These are phyloP conservation scores for Opeltia flavorubescens DNA, from an alignment of 495 filamentous ascomycete genomes.

Conservation along the genomic window DNA sequence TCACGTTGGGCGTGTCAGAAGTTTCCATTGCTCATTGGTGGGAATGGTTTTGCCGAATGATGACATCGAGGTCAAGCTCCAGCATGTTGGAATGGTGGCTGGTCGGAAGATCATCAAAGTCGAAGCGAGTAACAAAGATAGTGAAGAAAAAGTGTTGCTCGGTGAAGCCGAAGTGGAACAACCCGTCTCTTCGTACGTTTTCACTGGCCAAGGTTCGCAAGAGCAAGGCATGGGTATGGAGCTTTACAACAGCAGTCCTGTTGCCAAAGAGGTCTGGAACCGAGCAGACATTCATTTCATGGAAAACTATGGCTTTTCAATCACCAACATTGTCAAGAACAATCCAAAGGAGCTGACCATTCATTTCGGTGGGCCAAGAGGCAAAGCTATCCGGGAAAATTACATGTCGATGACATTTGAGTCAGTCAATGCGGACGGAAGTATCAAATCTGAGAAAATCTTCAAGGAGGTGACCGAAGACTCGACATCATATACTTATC, in stretches of 20 bases:
- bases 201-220: slow-evolving; percentile 95
- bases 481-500: slow-evolving; percentile 91
- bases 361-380: slow-evolving; percentile 91
- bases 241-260: slow-evolving; percentile 78
- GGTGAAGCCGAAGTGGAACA: slow-evolving; percentile 98
- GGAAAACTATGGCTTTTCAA: slow-evolving; percentile 95
- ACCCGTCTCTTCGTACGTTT: slow-evolving; percentile 92
- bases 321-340: slow-evolving; percentile 97
- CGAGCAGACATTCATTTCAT: slow-evolving; percentile 94
- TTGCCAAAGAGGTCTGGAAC: slow-evolving; percentile 97
- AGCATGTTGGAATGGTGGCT: slow-evolving; percentile 94
- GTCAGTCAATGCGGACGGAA: slow-evolving; percentile 77
- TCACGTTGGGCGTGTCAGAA: slow-evolving; percentile 90
- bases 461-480: slow-evolving; percentile 93
- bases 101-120: slow-evolving; percentile 99
- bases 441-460: slow-evolving; percentile 94
- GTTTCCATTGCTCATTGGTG: slow-evolving; percentile 86
- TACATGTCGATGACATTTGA: slow-evolving; percentile 99
- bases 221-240: slow-evolving; percentile 99
- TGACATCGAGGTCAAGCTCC: slow-evolving; percentile 79
- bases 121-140: slow-evolving; percentile 83
- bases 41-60: slow-evolving; percentile 98
- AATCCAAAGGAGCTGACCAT: slow-evolving; percentile 98
- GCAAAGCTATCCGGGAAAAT: slow-evolving; percentile 93
- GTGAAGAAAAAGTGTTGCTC: slow-evolving; percentile 84